These are phyloP conservation scores for Calonectria pteridis DNA, from an alignment of 2,329 filamentous ascomycete genomes.

Conservation along the genomic window DNA sequence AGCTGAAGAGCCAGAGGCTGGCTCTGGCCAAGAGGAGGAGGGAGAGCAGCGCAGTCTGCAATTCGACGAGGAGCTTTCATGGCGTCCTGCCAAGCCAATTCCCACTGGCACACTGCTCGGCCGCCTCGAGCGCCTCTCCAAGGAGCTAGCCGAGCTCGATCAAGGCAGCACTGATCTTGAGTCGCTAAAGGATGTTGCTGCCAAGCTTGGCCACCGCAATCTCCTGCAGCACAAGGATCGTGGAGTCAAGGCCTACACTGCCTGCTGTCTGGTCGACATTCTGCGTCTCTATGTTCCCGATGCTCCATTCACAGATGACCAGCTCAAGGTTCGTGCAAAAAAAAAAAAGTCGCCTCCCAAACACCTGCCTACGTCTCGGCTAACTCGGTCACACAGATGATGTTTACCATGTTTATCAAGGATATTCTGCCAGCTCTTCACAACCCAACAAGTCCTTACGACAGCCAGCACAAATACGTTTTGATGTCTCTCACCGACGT, in stretches of 20 bases:
- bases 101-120: conserved; percentile 83
- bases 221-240: conserved; percentile 92
- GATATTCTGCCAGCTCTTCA: conserved; percentile 87
- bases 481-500: conserved; percentile 90
- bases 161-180: conserved; percentile 87
- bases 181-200: conserved; percentile 86
- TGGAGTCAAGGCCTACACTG: conserved; percentile 89
- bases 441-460: conserved; percentile 90
- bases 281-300: conserved; percentile 93
- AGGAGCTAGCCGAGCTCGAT: conserved; percentile 87
- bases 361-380: conserved; percentile 20
- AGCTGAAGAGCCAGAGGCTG: conserved; percentile 30
- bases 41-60: conserved; percentile 63
- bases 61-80: conserved; percentile 90
- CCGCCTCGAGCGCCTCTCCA: conserved; percentile 82
- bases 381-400: conserved; percentile 72
- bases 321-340: conserved; percentile 79
- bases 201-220: conserved; percentile 85
- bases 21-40: conserved; percentile 41
- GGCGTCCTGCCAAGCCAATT: conserved; percentile 92
- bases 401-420: conserved; percentile 90
- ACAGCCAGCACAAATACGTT: conserved; percentile 92
- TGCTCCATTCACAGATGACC: conserved; percentile 90
- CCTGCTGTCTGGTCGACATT: conserved; percentile 93
- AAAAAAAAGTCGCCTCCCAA: background rate